phyloP scores from a whole-genome alignment of 2,329 filamentous ascomycete genomes.

The Periconia macrospinosa region DNA sequence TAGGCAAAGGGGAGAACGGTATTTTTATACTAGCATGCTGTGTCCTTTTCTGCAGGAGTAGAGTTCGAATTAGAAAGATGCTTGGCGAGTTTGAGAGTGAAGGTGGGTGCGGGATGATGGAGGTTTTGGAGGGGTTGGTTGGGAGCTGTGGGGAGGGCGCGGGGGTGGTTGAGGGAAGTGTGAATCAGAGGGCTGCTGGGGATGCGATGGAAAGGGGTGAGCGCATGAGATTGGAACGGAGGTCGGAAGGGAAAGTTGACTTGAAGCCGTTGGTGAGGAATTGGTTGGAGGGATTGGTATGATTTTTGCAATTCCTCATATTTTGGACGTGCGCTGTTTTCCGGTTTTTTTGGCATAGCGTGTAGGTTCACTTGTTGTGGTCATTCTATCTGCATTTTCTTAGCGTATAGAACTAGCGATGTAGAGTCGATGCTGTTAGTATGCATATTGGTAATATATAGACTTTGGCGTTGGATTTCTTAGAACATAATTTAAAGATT shows the following conservation, averaged over 20 bases:
- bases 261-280: constrained; percentile 7
- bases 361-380: no score
- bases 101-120: not conserved
- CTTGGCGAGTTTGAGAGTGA: constrained; percentile 18
- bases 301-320: no score
- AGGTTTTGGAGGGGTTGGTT: not conserved
- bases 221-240: not conserved
- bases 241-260: constrained; percentile 4
- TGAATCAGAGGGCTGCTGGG: not conserved
- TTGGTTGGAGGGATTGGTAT: not conserved
- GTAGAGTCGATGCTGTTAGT: no score
- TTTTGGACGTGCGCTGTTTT: no score
- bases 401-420: no score
- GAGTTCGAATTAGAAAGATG: constrained; percentile 25
- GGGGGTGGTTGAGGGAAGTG: not conserved
- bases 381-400: no score
- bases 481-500: no score
- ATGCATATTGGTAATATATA: no score
- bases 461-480: no score
- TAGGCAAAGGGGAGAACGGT: constrained; percentile 4
- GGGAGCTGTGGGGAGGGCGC: no score
- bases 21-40: constrained; percentile 31
- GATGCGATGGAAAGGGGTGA: constrained; percentile 5
- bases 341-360: no score
- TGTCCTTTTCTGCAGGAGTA: constrained; percentile 30